These are phyloP conservation scores for Elsinoe ampelina DNA, from an alignment of 2,329 filamentous ascomycete species.

Conservation along the genomic window DNA sequence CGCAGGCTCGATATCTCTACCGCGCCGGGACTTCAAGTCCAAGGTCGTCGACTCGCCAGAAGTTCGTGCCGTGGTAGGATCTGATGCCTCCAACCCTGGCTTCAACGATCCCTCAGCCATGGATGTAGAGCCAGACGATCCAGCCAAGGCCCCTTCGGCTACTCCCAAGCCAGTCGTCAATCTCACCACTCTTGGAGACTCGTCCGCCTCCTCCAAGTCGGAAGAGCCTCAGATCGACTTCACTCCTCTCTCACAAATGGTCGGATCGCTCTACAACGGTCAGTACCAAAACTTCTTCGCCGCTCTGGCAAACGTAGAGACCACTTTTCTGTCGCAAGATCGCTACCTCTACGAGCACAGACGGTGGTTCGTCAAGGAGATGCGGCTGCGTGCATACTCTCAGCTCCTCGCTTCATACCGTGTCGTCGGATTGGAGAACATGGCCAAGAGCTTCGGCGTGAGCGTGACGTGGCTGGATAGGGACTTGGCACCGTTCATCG, in stretches of 20 bases:
- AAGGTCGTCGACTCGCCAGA: conserved; percentile 98
- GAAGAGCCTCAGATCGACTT: conserved; percentile 81
- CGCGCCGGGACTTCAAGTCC: conserved; percentile 96
- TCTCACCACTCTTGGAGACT: conserved; percentile 66
- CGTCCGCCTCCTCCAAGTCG: conserved; percentile 60
- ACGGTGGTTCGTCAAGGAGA: conserved; percentile 95
- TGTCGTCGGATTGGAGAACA: conserved; percentile 91
- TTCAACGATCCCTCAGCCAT: conserved; percentile 57
- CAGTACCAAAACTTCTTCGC: conserved; percentile 93
- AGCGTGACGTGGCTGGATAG: conserved; percentile 92
- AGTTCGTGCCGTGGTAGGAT: conserved; percentile 89
- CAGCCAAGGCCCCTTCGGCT: conserved; percentile 32
- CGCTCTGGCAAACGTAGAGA: conserved; percentile 80
- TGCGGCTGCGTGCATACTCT: conserved; percentile 92
- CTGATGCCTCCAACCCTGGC: conserved; percentile 60
- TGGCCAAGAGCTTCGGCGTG: conserved; percentile 95
- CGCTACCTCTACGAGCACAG: conserved; percentile 94
- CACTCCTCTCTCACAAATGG: conserved; percentile 73
- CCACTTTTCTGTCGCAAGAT: conserved; percentile 87
- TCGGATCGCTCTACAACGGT: conserved; percentile 84
- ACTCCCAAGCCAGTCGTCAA: conserved; percentile 65
- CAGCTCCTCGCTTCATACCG: conserved; percentile 96
- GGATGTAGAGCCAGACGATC: conserved; percentile 22
- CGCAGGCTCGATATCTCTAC: conserved; percentile 85
- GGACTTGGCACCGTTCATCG: conserved; percentile 95